phyloP scores from a whole-genome alignment of 768 basidiomycete species.

The Cyathus striatus region DNA sequence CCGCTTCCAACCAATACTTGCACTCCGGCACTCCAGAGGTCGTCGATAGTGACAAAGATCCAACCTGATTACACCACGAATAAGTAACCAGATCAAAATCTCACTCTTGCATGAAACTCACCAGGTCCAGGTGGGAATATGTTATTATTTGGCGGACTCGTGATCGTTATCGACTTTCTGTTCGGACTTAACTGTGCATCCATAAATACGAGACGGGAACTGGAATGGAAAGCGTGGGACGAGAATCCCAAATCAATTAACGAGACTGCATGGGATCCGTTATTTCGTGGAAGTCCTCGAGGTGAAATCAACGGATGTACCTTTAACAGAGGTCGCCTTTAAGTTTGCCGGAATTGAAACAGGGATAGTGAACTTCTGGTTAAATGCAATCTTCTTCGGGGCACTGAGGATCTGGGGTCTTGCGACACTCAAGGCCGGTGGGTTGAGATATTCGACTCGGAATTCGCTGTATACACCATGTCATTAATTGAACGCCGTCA shows the following conservation, averaged over 20 bases:
- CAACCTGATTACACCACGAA: slow-evolving; percentile 11
- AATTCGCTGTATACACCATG: too few relatives aligned
- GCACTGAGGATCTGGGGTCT: too few relatives aligned
- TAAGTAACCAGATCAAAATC: too few relatives aligned
- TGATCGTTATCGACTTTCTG: slow-evolving; percentile 22
- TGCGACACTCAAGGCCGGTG: too few relatives aligned
- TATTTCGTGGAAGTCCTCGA: too few relatives aligned
- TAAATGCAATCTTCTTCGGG: too few relatives aligned
- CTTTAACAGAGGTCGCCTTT: too few relatives aligned
- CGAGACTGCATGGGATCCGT: slow-evolving; percentile 21
- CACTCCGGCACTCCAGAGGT: slow-evolving; percentile 30
- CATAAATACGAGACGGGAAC: slow-evolving; percentile 29
- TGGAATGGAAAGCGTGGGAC: slow-evolving; percentile 31
- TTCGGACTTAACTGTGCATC: slow-evolving; percentile 21
- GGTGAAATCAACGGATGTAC: too few relatives aligned
- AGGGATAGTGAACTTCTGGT: too few relatives aligned
- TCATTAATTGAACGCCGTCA: too few relatives aligned
- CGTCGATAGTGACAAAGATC: slow-evolving; percentile 24
- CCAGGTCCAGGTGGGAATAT: slow-evolving; percentile 33
- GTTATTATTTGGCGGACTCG: slow-evolving; percentile 23
- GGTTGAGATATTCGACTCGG: too few relatives aligned
- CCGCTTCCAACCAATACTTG: slow-evolving; percentile 36
- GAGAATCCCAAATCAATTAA: slow-evolving; percentile 33
- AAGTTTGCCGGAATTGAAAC: too few relatives aligned
- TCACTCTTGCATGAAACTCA: slow-evolving; percentile 1